These are phyloP conservation scores for Aspergillus sp. DNA, from an alignment of 2,329 filamentous ascomycete genomes.

Conservation along the genomic window DNA sequence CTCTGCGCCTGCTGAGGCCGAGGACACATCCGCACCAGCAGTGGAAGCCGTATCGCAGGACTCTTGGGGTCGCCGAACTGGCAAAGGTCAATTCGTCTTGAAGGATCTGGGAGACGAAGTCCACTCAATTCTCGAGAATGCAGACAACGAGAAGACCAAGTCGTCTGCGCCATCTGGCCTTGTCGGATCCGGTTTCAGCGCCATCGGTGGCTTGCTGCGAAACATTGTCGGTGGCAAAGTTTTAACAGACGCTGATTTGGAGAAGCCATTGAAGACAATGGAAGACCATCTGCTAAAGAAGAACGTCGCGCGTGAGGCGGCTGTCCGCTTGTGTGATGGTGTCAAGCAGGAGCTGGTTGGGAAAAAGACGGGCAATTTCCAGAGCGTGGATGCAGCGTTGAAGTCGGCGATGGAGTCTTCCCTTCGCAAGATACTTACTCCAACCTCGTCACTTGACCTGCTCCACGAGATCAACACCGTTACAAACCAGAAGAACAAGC, in stretches of 20 bases:
- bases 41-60: constrained; percentile 74
- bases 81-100: constrained; percentile 88
- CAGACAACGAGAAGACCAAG: constrained; percentile 64
- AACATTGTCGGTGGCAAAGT: constrained; percentile 95
- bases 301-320: constrained; percentile 94
- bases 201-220: constrained; percentile 84
- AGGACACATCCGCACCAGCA: constrained; percentile 55
- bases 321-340: constrained; percentile 83
- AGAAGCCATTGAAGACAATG: constrained; percentile 93
- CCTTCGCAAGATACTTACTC: constrained; percentile 90
- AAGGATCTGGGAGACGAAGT: constrained; percentile 94
- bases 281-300: constrained; percentile 92
- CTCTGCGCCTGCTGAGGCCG: constrained; percentile 64
- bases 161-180: constrained; percentile 58
- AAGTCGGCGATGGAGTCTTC: constrained; percentile 87
- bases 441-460: constrained; percentile 89
- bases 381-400: constrained; percentile 80
- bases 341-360: constrained; percentile 88
- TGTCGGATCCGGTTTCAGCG: constrained; percentile 75
- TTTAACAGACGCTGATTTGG: constrained; percentile 81
- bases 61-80: constrained; percentile 81
- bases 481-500: constrained; percentile 64
- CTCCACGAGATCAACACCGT: constrained; percentile 88
- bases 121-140: constrained; percentile 78
- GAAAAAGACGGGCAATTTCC: constrained; percentile 88